A percentile compares a stretch with the other conserved stretches of the same genome.
Conservation (phyloP, 1,284 basidiomycete genomes). For the Spongispora temasekensis region DNA sequence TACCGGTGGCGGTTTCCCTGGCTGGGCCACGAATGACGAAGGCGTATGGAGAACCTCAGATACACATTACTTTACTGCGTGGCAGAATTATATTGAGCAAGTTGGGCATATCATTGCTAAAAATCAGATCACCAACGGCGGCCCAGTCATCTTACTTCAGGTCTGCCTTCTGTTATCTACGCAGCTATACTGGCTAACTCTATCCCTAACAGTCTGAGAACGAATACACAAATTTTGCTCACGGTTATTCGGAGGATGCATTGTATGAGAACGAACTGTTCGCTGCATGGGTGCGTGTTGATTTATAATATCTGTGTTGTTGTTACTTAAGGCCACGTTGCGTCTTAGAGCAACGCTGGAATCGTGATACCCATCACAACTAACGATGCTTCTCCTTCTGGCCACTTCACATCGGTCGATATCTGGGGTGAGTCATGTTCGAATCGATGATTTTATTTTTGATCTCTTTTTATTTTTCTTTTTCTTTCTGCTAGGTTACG, state of each 20-base stretch:
- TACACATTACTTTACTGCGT: slow-evolving; percentile 45
- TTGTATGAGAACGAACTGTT: slow-evolving; percentile 44
- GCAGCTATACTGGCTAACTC: not conserved
- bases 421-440: slow-evolving; percentile 41
- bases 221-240: slow-evolving; percentile 47
- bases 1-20: slow-evolving; percentile 51
- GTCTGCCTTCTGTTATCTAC: slow-evolving; percentile 22
- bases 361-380: slow-evolving; percentile 49
- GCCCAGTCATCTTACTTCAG: slow-evolving; percentile 56
- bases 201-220: slow-evolving; percentile 44
- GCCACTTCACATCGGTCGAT: slow-evolving; percentile 46
- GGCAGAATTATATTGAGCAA: slow-evolving; percentile 41
- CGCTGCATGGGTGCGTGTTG: slow-evolving; percentile 37
- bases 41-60: slow-evolving; percentile 50
- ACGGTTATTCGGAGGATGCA: slow-evolving; percentile 44
- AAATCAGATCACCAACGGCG: slow-evolving; percentile 53
- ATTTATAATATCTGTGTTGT: not conserved
- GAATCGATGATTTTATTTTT: not conserved
- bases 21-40: slow-evolving; percentile 48
- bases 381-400: slow-evolving; percentile 47
- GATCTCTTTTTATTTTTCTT: not conserved
- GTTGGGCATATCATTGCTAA: slow-evolving; percentile 44
- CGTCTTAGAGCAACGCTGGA: slow-evolving; percentile 41
- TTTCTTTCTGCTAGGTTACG: slow-evolving; percentile 35
- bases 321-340: slow-evolving; percentile 10